Base-by-base conservation (phyloP, 2,329 filamentous ascomycete genomes). In the Hymenoscyphus albidus region DNA sequence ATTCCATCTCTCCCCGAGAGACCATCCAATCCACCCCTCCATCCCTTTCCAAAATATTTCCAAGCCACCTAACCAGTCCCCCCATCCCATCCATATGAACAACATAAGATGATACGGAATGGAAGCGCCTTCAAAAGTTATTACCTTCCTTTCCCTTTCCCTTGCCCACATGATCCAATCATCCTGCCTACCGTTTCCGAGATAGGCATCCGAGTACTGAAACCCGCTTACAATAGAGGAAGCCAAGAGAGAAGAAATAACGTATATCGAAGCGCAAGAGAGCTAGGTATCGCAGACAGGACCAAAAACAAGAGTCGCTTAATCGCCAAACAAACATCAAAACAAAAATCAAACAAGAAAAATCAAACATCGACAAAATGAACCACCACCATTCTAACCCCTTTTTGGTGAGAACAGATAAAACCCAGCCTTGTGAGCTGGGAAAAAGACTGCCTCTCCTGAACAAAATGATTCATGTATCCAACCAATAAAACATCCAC, bases 401-500 rank as follows among this genome's bases (percentile, higher is more conserved):
- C 68, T 63, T 40, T 64, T 58, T 62, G 9, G 6, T 69, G 68
- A 72, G 68, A 32, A 68, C 63, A 70, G 69, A 69, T 65, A 71
- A 70, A 71, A 72, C 66, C 68, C 69, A 65, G 56, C 63, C 67
- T 67, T 70, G 59, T 61, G 68, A 73, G 75, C 74, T 74, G 77
- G 77, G 77, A 77, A 80, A 79, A 79, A 79, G 75, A 71, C 77
- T 79, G 75, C 74, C 76, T 70, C 75, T 35, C 69, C 76, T 75
- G 76, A 78, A 70, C 63, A 55, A 55, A n/a, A 18, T 12, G 22
- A 22, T 22, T 39, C 59, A 68, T 74, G 70, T 70, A 68, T 66
- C 70, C 68, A 64, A 59, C 66, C 65, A 64, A 67, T 27, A 60
- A 64, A 70, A 51, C n/a, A 38, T 38, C 38, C 39, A 61, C 27